Evolutionary conservation across 768 basidiomycete species (phyloP).

Genomic region (Dioszegia hungarica): DNA sequence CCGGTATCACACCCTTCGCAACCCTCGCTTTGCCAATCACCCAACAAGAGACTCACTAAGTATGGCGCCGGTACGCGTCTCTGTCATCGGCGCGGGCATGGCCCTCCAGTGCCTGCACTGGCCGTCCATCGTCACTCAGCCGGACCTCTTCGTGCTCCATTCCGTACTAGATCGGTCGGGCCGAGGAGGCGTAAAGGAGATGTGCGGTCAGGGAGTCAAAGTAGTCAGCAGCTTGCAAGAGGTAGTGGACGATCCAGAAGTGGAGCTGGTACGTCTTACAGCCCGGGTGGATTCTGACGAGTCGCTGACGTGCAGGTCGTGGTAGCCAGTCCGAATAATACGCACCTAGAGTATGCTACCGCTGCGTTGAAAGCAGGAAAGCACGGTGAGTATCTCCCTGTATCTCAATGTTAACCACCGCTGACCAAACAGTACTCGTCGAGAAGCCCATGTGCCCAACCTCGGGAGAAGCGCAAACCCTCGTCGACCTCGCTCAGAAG

Average conservation of each 20-base stretch:
- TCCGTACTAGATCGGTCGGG: conserved; percentile 50
- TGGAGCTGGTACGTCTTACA: conserved; percentile 41
- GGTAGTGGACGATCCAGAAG: conserved; percentile 26
- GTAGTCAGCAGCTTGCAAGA: conserved; percentile 25
- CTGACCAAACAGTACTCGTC: conserved; percentile 38
- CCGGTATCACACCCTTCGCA: too few relatives aligned
- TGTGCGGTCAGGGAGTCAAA: conserved; percentile 20
- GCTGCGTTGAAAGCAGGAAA: conserved; percentile 26
- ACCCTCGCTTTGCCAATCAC: too few relatives aligned
- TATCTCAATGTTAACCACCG: background rate
- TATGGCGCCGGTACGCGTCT: conserved; percentile 58
- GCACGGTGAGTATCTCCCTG: conserved; percentile 36
- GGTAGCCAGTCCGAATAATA: conserved; percentile 33
- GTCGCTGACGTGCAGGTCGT: too few relatives aligned
- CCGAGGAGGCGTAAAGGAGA: conserved; percentile 49
- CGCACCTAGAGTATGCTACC: conserved; percentile 33
- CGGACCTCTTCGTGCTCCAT: conserved; percentile 49
- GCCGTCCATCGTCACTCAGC: conserved; percentile 62
- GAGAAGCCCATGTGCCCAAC: conserved; percentile 41
- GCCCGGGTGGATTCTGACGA: too few relatives aligned
- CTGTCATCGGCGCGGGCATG: conserved; percentile 72
- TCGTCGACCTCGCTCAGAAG: conserved; percentile 30
- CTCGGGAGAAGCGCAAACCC: conserved; percentile 24
- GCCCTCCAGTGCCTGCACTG: conserved; percentile 73
- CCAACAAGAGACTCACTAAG: background rate